phyloP scores from a whole-genome alignment of 352 stramenopile genomes.

The Hyaloperonospora brassicae region DNA sequence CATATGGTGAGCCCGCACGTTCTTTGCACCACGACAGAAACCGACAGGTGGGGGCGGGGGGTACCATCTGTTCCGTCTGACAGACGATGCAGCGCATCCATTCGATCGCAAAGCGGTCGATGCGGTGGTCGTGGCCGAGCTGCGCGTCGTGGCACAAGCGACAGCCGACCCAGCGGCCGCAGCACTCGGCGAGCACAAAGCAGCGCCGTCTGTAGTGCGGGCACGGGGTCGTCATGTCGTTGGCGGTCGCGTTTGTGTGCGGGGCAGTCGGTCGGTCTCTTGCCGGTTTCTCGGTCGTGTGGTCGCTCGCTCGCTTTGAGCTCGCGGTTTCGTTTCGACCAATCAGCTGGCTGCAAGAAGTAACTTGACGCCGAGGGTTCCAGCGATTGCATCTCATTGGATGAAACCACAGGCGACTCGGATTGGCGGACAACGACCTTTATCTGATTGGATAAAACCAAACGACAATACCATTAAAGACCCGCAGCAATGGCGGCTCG shows the following conservation, averaged over 20 bases:
- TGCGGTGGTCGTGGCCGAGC: slow-evolving; percentile 45
- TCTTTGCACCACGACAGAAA: too few species aligned
- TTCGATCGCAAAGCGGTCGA: slow-evolving; percentile 70
- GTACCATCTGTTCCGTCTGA: slow-evolving; percentile 48
- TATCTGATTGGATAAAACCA: background rate
- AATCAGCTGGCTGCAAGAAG: too few species aligned
- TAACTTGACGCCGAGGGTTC: too few species aligned
- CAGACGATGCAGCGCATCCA: slow-evolving; percentile 62
- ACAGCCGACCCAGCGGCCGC: slow-evolving; percentile 61
- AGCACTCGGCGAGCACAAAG: slow-evolving; percentile 67
- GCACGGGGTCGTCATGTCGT: slow-evolving; percentile 19
- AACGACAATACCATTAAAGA: slow-evolving; percentile 12
- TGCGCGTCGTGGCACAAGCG: slow-evolving; percentile 61
- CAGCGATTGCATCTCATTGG: too few species aligned
- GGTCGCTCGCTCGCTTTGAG: too few species aligned
- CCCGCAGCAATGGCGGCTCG: background rate
- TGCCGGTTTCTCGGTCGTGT: too few species aligned
- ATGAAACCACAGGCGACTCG: background rate
- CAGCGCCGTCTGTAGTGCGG: slow-evolving; percentile 58
- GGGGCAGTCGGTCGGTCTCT: too few species aligned
- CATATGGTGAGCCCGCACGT: too few species aligned
- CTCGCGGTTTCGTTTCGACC: too few species aligned
- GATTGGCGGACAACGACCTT: too few species aligned
- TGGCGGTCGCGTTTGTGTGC: background rate
- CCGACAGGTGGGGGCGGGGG: background rate